phyloP scores from a whole-genome alignment of 495 filamentous ascomycete species.

The Xylaria grammica region DNA sequence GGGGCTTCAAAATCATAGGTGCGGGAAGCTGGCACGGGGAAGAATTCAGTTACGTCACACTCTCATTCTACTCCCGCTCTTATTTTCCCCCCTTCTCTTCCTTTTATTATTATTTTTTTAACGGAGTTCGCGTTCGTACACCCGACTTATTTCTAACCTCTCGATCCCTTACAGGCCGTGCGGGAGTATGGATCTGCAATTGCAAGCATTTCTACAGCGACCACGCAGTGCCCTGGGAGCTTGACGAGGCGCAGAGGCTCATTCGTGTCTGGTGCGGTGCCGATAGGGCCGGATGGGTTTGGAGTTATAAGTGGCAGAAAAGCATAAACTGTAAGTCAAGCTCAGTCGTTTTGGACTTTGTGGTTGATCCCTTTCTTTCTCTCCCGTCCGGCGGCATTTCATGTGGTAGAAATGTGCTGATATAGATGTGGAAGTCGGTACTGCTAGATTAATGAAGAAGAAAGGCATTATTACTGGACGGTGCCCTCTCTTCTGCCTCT shows the following conservation, averaged over 20 bases:
- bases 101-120: background rate
- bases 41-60: background rate
- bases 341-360: background rate
- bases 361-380: background rate
- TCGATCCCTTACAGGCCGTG: background rate
- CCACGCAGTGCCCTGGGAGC: background rate
- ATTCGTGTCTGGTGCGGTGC: background rate
- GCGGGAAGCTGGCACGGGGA: background rate
- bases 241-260: background rate
- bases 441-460: too few relatives aligned
- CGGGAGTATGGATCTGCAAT: conserved; percentile 19
- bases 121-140: too few relatives aligned
- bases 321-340: conserved; percentile 6
- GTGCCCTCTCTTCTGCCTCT: too few relatives aligned
- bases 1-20: background rate
- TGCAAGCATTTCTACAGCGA: conserved; percentile 9
- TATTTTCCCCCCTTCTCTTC: background rate
- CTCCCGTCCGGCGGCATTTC: background rate
- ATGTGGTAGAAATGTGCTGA: background rate
- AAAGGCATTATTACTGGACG: too few relatives aligned
- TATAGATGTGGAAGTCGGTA: background rate
- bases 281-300: background rate
- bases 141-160: background rate
- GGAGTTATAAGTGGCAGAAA: conserved; percentile 20
- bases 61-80: background rate